These are phyloP conservation scores for Solanum hybrid DNA, from an alignment of 305 asterid species.

Conservation along the genomic window DNA sequence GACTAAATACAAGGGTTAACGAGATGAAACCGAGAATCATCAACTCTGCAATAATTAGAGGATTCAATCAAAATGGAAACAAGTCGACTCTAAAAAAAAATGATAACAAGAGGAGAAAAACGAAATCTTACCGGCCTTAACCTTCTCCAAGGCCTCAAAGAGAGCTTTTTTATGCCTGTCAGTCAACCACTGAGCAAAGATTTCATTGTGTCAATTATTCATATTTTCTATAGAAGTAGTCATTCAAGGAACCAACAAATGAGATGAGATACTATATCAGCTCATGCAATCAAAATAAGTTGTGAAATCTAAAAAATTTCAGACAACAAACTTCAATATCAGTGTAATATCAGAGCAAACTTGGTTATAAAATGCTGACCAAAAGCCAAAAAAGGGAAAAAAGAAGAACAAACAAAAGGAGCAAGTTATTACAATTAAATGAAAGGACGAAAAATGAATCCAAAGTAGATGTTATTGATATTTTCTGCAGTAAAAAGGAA, in stretches of 20 bases:
- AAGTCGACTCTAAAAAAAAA: background rate
- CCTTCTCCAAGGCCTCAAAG: conserved; percentile 70
- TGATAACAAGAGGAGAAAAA: background rate
- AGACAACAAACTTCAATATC: background rate
- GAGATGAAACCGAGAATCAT: conserved; percentile 62
- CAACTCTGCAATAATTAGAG: conserved; percentile 23
- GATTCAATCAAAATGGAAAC: conserved; percentile 6
- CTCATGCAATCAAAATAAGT: background rate
- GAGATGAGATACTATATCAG: background rate
- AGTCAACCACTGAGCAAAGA: conserved; percentile 48
- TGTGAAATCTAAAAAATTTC: background rate
- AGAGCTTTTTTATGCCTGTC: conserved; percentile 77
- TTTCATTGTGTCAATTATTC: conserved; percentile 9
- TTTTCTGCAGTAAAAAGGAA: background rate
- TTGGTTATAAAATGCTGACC: background rate
- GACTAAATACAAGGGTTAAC: conserved; percentile 54
- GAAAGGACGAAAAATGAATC: background rate
- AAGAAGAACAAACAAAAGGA: no score
- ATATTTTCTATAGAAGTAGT: background rate
- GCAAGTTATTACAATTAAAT: background rate
- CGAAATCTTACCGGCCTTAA: conserved; percentile 54
- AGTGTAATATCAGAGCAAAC: background rate
- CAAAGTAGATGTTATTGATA: background rate
- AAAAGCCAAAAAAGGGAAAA: background rate
- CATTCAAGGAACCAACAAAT: background rate